Conservation (phyloP, 2,329 filamentous ascomycete genomes). For the Malbranchea cinnamomea region DNA sequence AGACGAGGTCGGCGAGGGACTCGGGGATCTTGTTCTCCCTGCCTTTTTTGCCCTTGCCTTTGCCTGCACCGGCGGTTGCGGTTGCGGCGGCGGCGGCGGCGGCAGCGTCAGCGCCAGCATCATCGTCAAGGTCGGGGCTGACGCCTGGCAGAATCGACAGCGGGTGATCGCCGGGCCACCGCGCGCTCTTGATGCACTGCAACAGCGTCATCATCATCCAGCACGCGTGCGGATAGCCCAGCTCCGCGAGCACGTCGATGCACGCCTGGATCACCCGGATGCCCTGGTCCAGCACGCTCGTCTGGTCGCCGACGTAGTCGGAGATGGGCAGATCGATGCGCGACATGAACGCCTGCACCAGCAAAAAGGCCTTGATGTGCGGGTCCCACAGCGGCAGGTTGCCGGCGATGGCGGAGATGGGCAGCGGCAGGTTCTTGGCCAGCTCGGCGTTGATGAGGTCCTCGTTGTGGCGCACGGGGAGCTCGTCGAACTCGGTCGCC, state of each 20-base stretch:
- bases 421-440: conserved; percentile 63
- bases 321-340: conserved; percentile 84
- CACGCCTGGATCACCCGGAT: conserved; percentile 94
- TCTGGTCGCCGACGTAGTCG: conserved; percentile 93
- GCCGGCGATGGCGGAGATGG: conserved; percentile 42
- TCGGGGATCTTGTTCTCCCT: conserved; percentile 15
- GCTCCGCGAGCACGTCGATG: conserved; percentile 82
- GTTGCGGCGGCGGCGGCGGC: no score
- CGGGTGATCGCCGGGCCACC: conserved; percentile 74
- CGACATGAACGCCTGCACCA: conserved; percentile 90
- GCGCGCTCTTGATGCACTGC: conserved; percentile 81
- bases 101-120: conserved; percentile 3
- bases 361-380: conserved; percentile 87
- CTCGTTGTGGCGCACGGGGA: conserved; percentile 95
- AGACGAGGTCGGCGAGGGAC: conserved; percentile 19
- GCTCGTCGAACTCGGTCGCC: conserved; percentile 91
- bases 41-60: background rate
- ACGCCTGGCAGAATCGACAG: conserved; percentile 68
- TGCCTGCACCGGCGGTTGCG: no score
- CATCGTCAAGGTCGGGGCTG: conserved; percentile 12
- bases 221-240: conserved; percentile 66
- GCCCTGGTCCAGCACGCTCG: conserved; percentile 76
- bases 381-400: conserved; percentile 89
- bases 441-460: conserved; percentile 91
- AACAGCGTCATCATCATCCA: conserved; percentile 71